Percentiles rank a stretch among this genome's conserved stretches.
Conservation (phyloP, 192 early-diverging fungal species). For the Podila epicladia region DNA sequence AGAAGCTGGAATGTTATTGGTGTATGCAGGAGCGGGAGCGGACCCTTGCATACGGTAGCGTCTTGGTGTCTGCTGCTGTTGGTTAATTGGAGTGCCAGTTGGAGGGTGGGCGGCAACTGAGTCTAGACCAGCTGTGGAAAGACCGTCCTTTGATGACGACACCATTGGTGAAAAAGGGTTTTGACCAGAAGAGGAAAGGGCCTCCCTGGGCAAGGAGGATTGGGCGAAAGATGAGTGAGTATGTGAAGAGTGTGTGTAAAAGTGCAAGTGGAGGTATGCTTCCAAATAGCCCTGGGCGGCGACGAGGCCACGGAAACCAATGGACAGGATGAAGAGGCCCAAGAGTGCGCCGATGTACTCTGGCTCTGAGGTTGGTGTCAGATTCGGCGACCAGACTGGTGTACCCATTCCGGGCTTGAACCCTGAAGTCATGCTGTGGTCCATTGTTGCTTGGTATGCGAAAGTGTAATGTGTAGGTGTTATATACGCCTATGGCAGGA, state of each 20-base stretch:
- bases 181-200: too few species aligned
- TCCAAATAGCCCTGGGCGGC: conserved; percentile 55
- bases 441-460: background rate
- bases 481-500: too few species aligned
- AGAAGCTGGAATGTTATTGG: background rate
- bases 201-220: too few species aligned
- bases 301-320: conserved; percentile 51
- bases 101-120: too few species aligned
- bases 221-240: background rate
- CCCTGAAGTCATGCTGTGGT: conserved; percentile 19
- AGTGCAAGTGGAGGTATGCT: conserved; percentile 46
- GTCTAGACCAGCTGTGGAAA: too few species aligned
- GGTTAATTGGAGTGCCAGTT: too few species aligned
- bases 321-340: conserved; percentile 55
- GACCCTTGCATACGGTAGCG: too few species aligned
- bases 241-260: conserved; percentile 14
- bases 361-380: conserved; percentile 54
- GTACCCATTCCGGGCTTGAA: conserved; percentile 50
- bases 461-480: background rate
- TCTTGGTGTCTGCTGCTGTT: too few species aligned
- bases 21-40: background rate
- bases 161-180: too few species aligned
- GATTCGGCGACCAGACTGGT: conserved; percentile 53
- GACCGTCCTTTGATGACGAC: too few species aligned
- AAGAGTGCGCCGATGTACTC: conserved; percentile 59